Percentiles rank a stretch among this genome's conserved stretches.
Evolutionary conservation across 2,329 filamentous ascomycete species (phyloP).

Genomic region (Mycosphaerella arachidis): DNA sequence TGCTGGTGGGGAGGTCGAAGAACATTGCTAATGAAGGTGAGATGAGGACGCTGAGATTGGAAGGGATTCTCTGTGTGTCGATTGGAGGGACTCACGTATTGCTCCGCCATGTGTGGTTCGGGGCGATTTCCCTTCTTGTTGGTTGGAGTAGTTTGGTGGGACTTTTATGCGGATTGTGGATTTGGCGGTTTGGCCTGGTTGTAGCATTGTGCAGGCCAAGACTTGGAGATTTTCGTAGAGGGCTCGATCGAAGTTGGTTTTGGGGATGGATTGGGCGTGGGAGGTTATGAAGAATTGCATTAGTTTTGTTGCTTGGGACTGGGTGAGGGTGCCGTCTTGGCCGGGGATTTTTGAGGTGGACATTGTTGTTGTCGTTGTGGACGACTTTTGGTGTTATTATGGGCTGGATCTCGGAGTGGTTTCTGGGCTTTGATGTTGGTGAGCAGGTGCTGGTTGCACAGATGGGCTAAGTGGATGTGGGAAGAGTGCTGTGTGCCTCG

Average conservation of each 20-base stretch:
- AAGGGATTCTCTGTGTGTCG: too few species aligned
- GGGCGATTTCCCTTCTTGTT: conserved; percentile 6
- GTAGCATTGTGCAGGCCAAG: conserved; percentile 2
- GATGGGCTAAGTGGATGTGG: too few species aligned
- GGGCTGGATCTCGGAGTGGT: background rate
- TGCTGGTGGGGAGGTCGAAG: conserved; percentile 50
- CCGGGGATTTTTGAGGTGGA: background rate
- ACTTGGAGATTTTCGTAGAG: conserved; percentile 9
- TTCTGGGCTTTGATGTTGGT: background rate
- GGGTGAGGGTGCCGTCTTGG: conserved; percentile 5
- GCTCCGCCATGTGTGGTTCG: conserved; percentile 37
- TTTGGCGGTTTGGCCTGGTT: conserved; percentile 6
- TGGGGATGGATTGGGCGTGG: conserved; percentile 7
- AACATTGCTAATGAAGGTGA: conserved; percentile 35
- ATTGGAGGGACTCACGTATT: conserved; percentile 27
- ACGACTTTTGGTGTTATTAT: background rate
- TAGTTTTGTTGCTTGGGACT: conserved; percentile 1
- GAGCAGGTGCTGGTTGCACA: background rate
- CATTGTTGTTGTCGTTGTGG: background rate
- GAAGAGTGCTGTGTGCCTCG: too few species aligned
- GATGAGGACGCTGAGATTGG: too few species aligned
- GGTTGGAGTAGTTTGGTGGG: conserved; percentile 16
- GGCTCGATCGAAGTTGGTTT: conserved; percentile 16
- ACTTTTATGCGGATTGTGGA: conserved; percentile 15
- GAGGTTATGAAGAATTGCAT: conserved; percentile 9